Evolutionary conservation across 2,329 filamentous ascomycete genomes (phyloP), one percentile per base, ranked within the genome.

Genomic region (Madurella mycetomatis): DNA sequence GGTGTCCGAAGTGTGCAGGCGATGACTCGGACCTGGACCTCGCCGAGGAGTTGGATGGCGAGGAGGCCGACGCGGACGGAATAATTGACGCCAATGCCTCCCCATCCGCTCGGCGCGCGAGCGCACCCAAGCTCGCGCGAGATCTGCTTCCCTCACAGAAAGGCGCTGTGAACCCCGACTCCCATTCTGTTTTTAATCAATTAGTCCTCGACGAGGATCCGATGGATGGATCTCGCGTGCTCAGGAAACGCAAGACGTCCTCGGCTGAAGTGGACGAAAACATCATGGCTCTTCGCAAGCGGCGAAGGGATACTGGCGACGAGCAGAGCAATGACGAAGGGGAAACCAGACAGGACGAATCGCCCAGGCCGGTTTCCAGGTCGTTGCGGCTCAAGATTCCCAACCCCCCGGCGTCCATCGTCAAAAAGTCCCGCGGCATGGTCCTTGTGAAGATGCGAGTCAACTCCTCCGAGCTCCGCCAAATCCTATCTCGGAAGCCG

Each of bases 221-320:
- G 8, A 77, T 87, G 73, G 87, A 92, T 69, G 88, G 86, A 44
- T 85, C 89, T 9, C 85, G 90, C 50, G 82, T 88, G 32, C 74
- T 95, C 56, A 82, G 92, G 56, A 95, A 95, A 72, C 84, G 92
- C 51, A 95, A 92, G 70, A 86, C 89, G 16, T 90, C 89, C 1
- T 87, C 88, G 2, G 76, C 81, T 12, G 84, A 86, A 47, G 75
- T 73, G 59, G 76, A 89, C 59, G 78, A 87, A 61, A 74, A 75
- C 15, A 70, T 73, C 15, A 71, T 76, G 54, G 73, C 76, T 1
- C 66, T 78, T 37, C 78, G 80, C 56, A 85, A 82, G 67, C 76
- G 83, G 34, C 71, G 77, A 43, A 76, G 76, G 62, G 75, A 78
- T 19, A 71, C 72, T 0, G 73, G 72, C 0, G 74, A 75, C n/a